phyloP scores from a whole-genome alignment of 176 grass and related monocot genomes.

The Chrysopogon serrulatus region DNA sequence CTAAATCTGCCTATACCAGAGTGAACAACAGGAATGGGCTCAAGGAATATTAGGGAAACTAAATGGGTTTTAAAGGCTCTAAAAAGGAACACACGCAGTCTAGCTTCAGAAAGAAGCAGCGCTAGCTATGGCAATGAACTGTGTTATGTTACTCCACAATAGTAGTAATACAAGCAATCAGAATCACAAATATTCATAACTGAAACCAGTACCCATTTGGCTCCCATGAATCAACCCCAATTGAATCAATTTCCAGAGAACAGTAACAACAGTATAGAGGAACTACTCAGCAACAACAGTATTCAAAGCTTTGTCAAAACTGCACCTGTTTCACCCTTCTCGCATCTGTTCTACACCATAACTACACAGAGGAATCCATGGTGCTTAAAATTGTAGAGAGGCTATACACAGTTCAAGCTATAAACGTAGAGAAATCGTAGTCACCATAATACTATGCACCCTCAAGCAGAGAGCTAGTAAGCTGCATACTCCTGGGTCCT shows the following conservation, averaged over 20 bases:
- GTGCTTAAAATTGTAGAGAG: background rate
- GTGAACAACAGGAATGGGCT: too few species aligned
- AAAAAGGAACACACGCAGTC: too few species aligned
- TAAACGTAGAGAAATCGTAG: background rate
- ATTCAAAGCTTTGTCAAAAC: background rate
- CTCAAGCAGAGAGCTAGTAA: conserved; percentile 31
- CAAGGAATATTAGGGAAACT: too few species aligned
- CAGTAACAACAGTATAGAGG: background rate
- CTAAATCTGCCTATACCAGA: too few species aligned
- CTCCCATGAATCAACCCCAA: too few species aligned
- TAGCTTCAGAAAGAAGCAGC: too few species aligned
- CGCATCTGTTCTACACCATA: background rate
- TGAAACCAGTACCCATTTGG: too few species aligned
- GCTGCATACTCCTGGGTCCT: conserved; percentile 5
- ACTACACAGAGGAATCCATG: background rate
- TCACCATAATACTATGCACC: background rate
- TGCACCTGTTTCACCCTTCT: background rate
- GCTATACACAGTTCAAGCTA: background rate
- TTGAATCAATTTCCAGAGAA: too few species aligned
- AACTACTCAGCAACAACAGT: background rate
- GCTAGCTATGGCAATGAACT: too few species aligned
- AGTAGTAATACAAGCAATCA: too few species aligned
- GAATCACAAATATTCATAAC: background rate
- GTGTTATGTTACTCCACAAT: too few species aligned
- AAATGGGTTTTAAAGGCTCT: too few species aligned